Evolutionary conservation across 1,139 yeast genomes (phyloP), one percentile per base, ranked within the genome.

Genomic region (Saccharomyces hybrid): DNA sequence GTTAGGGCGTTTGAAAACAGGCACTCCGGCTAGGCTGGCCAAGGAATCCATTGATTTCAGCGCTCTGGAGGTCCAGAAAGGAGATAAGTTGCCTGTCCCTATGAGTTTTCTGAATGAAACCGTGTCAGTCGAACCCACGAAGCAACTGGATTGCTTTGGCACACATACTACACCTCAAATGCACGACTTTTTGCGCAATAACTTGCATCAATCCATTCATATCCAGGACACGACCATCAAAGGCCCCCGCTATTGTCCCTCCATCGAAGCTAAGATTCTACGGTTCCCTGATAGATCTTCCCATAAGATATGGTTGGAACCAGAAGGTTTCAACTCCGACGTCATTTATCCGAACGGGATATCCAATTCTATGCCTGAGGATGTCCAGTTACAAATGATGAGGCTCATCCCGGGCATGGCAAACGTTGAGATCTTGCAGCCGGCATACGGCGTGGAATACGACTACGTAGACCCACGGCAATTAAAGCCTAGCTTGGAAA

Each of bases 401-500:
- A 76, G 76, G 56, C 73, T 89, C 73, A 88, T 95, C 63, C 88
- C 90, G 1, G 99, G 99, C 0, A 80, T 96, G 55, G 96, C 89
- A 63, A 83, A 88, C 62, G 97, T 87, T 0, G 76, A 73, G 20
- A 89, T 95, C 89, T 66, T 85, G 5, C 96, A 90, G 64, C 97
- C 98, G 0, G 99, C 98, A 0, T 95, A 95, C 67, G 99, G 99
- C 13, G 99, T 95, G 1, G 99, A 95, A 69, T 95, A 95, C 66
- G 99, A 95, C 68, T 93, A 88, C 68, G 85, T 95, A 27, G 97
- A 93, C 65, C 99, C 99, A 2, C 77, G 96, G 58, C 97, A 91
- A 64, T 76, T 95, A 54, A 77, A 78, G 53, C 78, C 77, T 51
- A 87, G 96, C 0, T 71, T 95, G 49, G 96, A 93, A 67, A 89